Evolutionary conservation across 768 basidiomycete genomes (phyloP), one percentile per base, ranked within the genome.

Genomic region (Lactifluus piperatus): DNA sequence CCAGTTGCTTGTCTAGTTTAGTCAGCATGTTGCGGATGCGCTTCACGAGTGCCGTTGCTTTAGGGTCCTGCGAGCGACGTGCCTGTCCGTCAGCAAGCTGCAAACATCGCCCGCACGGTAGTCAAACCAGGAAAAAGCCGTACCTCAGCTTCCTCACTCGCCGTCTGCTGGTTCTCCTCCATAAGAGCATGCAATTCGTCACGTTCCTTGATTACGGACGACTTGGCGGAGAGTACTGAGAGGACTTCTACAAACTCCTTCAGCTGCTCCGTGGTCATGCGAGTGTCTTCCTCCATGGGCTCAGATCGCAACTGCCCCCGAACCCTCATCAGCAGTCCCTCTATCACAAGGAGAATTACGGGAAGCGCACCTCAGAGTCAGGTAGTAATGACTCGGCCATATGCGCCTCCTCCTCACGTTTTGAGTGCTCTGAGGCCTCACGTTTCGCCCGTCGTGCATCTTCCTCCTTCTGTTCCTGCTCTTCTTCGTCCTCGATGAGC

Each of bases 401-500:
- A 44, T 80, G 83, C 41, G 87, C 81, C 72, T 93, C 92, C 67
- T 80, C 75, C 60, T 81, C 77, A 34, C 68, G 66, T 67, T 75
- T 76, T 45, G 72, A 68, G 43, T 80, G 71, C 66, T 93, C 90
- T 63, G 84, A 86, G 24, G 84, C 82, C 71, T 89, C 91, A 66
- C 85, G 84, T 70, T 84, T 85, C 46, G 85, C 87, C 57, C 89
- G 86, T 43, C 92, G 85, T n/a, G 91, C 88, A 69, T 89, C 84
- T 70, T 93, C 89, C 70, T 92, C 91, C 74, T 94, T 88, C 72
- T 94, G 86, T 63, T 99, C 97, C 72, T 99, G 97, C 70, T 97
- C 97, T 64, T 94, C 84, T 73, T 99, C 97, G 71, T 99, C 97
- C 69, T 99, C 94, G 69, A 99, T 99, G 62, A 99, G 91, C 71